A percentile compares a stretch with the other conserved stretches of the same genome.
These are phyloP conservation scores for Phytophthora sansomeana DNA, from an alignment of 352 stramenopile genomes.

Conservation along the genomic window DNA sequence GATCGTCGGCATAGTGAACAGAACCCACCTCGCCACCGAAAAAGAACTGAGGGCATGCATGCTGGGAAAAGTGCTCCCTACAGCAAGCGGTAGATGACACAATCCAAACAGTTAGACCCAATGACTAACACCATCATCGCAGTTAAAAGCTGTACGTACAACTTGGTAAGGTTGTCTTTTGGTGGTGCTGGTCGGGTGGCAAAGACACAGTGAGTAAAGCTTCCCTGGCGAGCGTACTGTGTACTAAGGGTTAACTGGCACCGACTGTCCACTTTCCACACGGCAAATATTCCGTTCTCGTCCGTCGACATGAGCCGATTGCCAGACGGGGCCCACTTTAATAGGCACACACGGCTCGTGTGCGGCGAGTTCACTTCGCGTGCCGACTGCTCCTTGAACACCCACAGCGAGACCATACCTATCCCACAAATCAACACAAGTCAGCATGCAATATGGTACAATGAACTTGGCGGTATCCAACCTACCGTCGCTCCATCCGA, in stretches of 20 bases:
- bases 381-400: constrained; percentile 72
- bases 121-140: background rate
- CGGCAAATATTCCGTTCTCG: constrained; percentile 79
- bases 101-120: background rate
- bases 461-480: background rate
- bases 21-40: constrained; percentile 92
- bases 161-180: constrained; percentile 54
- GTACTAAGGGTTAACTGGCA: constrained; percentile 80
- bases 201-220: constrained; percentile 91
- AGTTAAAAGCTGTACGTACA: constrained; percentile 30
- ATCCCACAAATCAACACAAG: constrained; percentile 3
- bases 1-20: constrained; percentile 93
- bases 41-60: constrained; percentile 90
- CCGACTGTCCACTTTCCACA: constrained; percentile 90
- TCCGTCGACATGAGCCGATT: constrained; percentile 92
- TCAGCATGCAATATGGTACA: background rate
- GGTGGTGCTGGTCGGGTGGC: constrained; percentile 50
- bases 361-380: constrained; percentile 89
- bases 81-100: background rate
- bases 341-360: constrained; percentile 73
- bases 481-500: constrained; percentile 85
- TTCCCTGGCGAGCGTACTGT: constrained; percentile 88
- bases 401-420: constrained; percentile 88
- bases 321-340: constrained; percentile 88
- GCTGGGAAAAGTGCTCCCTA: constrained; percentile 62